Conservation (phyloP, 805 yeast species). For the Spathaspora sp. region DNA sequence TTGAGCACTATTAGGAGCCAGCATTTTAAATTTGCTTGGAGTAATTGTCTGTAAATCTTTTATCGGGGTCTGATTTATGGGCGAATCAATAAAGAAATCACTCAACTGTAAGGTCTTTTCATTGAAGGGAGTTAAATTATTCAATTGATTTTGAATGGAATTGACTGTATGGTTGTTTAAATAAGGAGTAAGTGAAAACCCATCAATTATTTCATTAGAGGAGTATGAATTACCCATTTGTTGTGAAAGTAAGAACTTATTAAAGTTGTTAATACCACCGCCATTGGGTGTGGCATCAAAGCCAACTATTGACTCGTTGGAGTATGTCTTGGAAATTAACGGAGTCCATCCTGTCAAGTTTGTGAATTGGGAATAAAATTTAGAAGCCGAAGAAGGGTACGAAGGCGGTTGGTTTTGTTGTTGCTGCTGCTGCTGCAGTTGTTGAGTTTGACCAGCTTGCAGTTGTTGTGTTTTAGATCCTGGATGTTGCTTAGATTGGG, state of each 20-base stretch:
- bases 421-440: slow-evolving; percentile 1
- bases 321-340: slow-evolving; percentile 33
- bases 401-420: slow-evolving; percentile 5
- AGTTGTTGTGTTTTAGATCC: not conserved
- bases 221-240: slow-evolving; percentile 1
- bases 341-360: slow-evolving; percentile 43
- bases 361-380: slow-evolving; percentile 13
- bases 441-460: not conserved
- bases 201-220: slow-evolving; percentile 11
- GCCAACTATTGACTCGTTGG: slow-evolving; percentile 29
- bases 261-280: not conserved
- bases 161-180: slow-evolving; percentile 23
- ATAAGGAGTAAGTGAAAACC: slow-evolving; percentile 41
- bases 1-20: slow-evolving; percentile 4
- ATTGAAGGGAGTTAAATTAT: slow-evolving; percentile 39
- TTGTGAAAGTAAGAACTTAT: not conserved
- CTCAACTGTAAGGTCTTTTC: slow-evolving; percentile 38
- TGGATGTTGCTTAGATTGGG: not conserved
- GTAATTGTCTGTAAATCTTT: slow-evolving; percentile 37
- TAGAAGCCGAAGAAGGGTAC: slow-evolving; percentile 21
- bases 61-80: slow-evolving; percentile 31
- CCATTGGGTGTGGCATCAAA: slow-evolving; percentile 36
- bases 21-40: slow-evolving; percentile 33
- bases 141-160: slow-evolving; percentile 14
- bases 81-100: slow-evolving; percentile 44